phyloP scores from a whole-genome alignment of 2,329 filamentous ascomycete genomes.

The Thelonectria olida region DNA sequence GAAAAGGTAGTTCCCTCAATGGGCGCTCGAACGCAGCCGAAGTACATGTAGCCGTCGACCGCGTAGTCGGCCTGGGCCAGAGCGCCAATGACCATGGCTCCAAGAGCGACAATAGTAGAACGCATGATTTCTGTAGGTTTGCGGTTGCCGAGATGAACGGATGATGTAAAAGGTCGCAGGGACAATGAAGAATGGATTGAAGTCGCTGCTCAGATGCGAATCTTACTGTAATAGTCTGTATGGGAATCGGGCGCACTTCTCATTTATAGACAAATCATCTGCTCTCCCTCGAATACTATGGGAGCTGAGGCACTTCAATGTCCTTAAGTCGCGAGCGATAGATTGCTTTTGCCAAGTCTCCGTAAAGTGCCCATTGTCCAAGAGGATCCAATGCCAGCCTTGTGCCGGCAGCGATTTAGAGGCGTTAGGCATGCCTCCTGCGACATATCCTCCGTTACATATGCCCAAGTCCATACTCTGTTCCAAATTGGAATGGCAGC shows the following conservation, averaged over 20 bases:
- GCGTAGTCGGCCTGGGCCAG: neutral
- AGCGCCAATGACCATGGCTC: neutral
- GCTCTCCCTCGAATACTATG: too few relatives aligned
- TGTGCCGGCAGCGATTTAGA: neutral
- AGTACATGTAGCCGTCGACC: neutral
- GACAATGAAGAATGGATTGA: neutral
- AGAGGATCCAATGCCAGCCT: neutral
- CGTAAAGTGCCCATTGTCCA: neutral
- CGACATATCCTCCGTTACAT: neutral
- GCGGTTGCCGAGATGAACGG: neutral
- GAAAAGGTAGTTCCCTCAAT: neutral
- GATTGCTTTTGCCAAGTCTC: neutral
- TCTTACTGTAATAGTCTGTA: neutral
- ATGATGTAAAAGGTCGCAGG: neutral
- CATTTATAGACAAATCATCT: neutral
- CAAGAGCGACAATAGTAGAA: neutral
- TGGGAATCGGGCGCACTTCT: neutral
- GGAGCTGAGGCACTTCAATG: neutral
- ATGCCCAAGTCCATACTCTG: neutral
- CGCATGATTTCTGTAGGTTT: neutral
- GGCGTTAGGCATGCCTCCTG: neutral
- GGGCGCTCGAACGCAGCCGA: slow-evolving; percentile 2
- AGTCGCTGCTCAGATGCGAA: too few relatives aligned
- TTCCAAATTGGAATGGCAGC: neutral
- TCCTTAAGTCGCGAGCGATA: neutral